These are phyloP conservation scores for Eremochloa ophiuroides DNA, from an alignment of 176 grass and related monocot species.

Conservation along the genomic window DNA sequence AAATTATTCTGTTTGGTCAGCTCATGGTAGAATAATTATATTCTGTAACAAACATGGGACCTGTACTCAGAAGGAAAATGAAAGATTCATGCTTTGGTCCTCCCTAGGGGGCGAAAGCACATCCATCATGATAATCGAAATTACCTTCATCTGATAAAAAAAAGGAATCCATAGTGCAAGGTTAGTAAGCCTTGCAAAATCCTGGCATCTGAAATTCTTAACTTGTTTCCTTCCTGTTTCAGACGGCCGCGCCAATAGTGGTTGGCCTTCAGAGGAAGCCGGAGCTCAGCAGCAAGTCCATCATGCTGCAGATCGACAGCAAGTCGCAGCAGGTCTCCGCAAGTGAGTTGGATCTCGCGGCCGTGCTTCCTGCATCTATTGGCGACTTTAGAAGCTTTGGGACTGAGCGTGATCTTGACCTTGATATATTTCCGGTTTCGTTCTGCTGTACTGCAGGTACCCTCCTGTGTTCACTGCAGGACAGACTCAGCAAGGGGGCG, in stretches of 20 bases:
- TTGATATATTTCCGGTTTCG: background rate
- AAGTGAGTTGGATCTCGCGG: conserved; percentile 55
- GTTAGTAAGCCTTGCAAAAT: too few relatives aligned
- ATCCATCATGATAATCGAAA: too few relatives aligned
- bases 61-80: too few relatives aligned
- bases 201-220: too few relatives aligned
- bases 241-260: conserved; percentile 76
- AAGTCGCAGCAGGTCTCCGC: conserved; percentile 91
- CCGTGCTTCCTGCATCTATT: background rate
- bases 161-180: too few relatives aligned
- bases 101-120: too few relatives aligned
- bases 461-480: conserved; percentile 82
- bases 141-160: too few relatives aligned
- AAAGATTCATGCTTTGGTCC: too few relatives aligned
- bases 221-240: too few relatives aligned
- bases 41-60: too few relatives aligned
- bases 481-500: conserved; percentile 73
- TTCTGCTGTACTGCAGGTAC: conserved; percentile 39
- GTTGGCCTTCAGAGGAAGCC: conserved; percentile 77
- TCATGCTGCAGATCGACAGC: conserved; percentile 86
- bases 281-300: conserved; percentile 74
- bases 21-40: too few relatives aligned
- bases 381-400: background rate
- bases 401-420: background rate
- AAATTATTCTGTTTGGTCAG: too few relatives aligned